Conservation (phyloP, 164 flowering plant species). For the Hamamelis virginiana region DNA sequence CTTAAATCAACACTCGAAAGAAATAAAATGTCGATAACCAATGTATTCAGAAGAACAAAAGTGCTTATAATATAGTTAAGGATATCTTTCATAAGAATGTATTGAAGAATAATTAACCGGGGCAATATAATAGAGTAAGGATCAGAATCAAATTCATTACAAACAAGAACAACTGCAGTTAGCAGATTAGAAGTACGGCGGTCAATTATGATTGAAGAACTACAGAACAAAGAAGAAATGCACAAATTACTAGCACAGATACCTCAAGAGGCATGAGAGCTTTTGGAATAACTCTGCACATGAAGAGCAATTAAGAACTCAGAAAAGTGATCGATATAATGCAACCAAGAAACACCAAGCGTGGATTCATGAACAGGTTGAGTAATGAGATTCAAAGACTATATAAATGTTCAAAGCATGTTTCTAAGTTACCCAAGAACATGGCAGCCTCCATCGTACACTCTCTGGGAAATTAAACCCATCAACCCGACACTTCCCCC, state of each 20-base stretch:
- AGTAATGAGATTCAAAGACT: background rate
- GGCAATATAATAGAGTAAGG: background rate
- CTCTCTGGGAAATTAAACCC: conserved; percentile 80
- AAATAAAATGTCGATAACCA: too few relatives aligned
- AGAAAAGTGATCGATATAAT: conserved; percentile 6
- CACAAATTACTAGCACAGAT: conserved; percentile 15
- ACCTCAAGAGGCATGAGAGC: conserved; percentile 96
- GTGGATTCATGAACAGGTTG: background rate
- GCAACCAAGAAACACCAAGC: conserved; percentile 6
- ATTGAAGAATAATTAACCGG: background rate
- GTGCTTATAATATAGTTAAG: background rate
- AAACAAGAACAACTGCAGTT: background rate
- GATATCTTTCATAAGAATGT: background rate
- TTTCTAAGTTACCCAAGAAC: conserved; percentile 71
- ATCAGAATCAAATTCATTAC: background rate
- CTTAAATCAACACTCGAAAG: background rate
- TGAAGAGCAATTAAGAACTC: conserved; percentile 15
- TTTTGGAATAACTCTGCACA: conserved; percentile 82
- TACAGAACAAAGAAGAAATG: background rate
- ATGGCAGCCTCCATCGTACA: conserved; percentile 76
- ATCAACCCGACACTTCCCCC: conserved; percentile 96
- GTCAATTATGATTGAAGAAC: background rate
- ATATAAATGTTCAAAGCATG: background rate
- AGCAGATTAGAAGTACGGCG: background rate
- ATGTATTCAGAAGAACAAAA: background rate